A percentile compares a stretch with the other conserved stretches of the same genome.
Evolutionary conservation across 495 filamentous ascomycete species (phyloP).

Genomic region (Cryomyces minteri): DNA sequence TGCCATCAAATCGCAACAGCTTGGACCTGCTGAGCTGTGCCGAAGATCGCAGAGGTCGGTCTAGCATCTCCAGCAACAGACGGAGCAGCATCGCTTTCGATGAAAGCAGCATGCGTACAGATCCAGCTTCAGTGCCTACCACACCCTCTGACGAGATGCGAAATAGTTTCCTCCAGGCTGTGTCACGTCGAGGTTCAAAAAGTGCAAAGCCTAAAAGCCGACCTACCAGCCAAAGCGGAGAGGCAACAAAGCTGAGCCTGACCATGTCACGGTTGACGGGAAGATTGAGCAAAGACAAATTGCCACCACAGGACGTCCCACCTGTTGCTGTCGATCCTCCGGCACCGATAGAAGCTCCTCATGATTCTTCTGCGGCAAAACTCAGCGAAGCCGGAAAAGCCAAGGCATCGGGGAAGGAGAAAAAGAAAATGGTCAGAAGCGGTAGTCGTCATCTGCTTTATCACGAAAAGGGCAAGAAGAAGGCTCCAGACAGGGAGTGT

Average conservation of each 20-base stretch:
- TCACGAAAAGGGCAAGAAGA: background rate
- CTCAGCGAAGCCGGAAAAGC: slow-evolving; percentile 10
- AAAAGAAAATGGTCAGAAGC: background rate
- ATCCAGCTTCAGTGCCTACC: slow-evolving; percentile 11
- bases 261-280: slow-evolving; percentile 46
- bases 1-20: background rate
- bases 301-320: background rate
- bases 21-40: background rate
- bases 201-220: slow-evolving; percentile 39
- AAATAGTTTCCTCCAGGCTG: slow-evolving; percentile 19
- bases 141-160: slow-evolving; percentile 34
- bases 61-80: slow-evolving; percentile 6
- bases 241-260: slow-evolving; percentile 39
- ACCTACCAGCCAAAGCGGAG: slow-evolving; percentile 46
- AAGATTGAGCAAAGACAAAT: slow-evolving; percentile 28
- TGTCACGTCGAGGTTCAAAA: slow-evolving; percentile 42
- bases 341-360: slow-evolving; percentile 10
- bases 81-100: slow-evolving; percentile 8
- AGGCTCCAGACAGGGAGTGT: background rate
- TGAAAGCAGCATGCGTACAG: background rate
- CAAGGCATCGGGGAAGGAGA: background rate
- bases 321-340: background rate
- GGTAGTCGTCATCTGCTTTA: background rate
- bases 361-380: background rate
- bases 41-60: slow-evolving; percentile 1